Evolutionary conservation across 2,329 filamentous ascomycete genomes (phyloP).

Genomic region (Talaromyces sp.): DNA sequence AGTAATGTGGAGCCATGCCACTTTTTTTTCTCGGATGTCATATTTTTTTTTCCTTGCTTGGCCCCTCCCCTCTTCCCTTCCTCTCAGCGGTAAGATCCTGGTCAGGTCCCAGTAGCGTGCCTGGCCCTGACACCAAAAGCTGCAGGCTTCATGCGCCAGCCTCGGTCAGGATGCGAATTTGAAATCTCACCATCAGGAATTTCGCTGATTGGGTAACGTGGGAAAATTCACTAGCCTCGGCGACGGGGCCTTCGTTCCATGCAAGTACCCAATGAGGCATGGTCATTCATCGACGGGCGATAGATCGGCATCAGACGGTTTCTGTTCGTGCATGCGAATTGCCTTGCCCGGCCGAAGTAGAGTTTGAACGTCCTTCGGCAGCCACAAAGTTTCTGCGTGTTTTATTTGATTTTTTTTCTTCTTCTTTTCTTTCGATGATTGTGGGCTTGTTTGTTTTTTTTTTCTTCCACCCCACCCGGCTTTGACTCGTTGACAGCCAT

Average conservation of each 20-base stretch:
- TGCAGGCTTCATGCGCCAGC: slow-evolving; percentile 27
- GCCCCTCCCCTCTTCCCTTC: slow-evolving; percentile 5
- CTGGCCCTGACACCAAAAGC: slow-evolving; percentile 20
- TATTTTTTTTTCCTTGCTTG: background rate
- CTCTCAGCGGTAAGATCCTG: slow-evolving; percentile 17
- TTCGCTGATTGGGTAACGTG: slow-evolving; percentile 34
- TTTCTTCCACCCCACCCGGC: background rate
- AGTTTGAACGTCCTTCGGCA: slow-evolving; percentile 16
- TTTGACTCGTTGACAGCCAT: background rate
- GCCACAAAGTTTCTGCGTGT: slow-evolving; percentile 9
- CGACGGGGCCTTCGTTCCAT: slow-evolving; percentile 23
- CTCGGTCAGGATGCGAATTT: slow-evolving; percentile 31
- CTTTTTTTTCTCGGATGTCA: background rate
- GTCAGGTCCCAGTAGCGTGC: slow-evolving; percentile 15
- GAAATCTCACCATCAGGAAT: slow-evolving; percentile 28
- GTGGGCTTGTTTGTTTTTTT: background rate
- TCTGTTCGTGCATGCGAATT: slow-evolving; percentile 18
- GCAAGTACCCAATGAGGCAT: slow-evolving; percentile 29
- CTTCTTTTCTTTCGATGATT: slow-evolving; percentile 2
- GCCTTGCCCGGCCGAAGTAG: slow-evolving; percentile 14
- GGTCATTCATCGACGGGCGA: slow-evolving; percentile 22
- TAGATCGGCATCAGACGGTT: slow-evolving; percentile 31
- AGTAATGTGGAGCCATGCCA: slow-evolving; percentile 12
- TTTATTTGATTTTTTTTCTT: slow-evolving; percentile 4
- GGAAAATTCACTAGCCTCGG: slow-evolving; percentile 24